A percentile compares a stretch with the other conserved stretches of the same genome.
phyloP scores from a whole-genome alignment of 108 stramenopile genomes.

The Nannochloropsis salina region DNA sequence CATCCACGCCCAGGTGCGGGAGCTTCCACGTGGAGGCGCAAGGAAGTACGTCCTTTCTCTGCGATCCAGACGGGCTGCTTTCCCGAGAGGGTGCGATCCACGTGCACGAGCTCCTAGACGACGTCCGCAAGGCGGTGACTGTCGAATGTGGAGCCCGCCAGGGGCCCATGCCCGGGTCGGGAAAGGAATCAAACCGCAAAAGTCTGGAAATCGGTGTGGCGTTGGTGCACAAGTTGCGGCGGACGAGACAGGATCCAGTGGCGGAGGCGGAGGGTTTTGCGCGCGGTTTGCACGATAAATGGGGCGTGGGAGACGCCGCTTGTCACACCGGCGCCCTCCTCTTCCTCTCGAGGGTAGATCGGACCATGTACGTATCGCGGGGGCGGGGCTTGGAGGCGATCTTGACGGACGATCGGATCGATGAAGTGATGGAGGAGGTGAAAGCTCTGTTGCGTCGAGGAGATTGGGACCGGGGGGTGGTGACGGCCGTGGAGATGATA shows the following conservation, averaged over 20 bases:
- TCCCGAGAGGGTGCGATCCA: neutral
- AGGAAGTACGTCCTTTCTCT: slow-evolving; percentile 4
- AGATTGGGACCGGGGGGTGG: neutral
- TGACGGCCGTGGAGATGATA: neutral
- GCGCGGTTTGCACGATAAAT: neutral
- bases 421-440: neutral
- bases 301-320: neutral
- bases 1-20: neutral
- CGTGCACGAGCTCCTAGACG: neutral
- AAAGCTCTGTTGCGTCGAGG: neutral
- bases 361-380: neutral
- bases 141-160: neutral
- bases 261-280: neutral
- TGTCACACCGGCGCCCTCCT: neutral
- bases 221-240: neutral
- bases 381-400: neutral
- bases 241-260: neutral
- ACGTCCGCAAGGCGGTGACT: neutral
- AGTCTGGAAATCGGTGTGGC: neutral
- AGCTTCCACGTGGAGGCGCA: neutral
- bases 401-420: neutral
- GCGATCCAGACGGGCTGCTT: neutral
- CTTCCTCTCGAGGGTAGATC: neutral
- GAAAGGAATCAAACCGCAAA: too few species aligned
- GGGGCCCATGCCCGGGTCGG: neutral